Evolutionary conservation across 2,329 filamentous ascomycete genomes (phyloP).

Genomic region (Ascochyta viciae-villosae): DNA sequence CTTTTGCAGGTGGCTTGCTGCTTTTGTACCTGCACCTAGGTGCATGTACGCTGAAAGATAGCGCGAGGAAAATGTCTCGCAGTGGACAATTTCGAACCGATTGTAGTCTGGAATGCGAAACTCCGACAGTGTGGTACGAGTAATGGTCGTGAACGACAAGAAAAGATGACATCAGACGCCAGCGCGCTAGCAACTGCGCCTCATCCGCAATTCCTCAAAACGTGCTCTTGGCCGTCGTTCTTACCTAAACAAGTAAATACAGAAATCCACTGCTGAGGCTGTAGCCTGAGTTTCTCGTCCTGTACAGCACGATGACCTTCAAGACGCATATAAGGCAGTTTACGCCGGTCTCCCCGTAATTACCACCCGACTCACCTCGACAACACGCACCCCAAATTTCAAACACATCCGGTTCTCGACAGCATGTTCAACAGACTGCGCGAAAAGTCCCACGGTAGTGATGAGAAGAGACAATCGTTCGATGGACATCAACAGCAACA

Average conservation of each 20-base stretch:
- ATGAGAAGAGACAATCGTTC: constrained; percentile 19
- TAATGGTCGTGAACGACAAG: not conserved
- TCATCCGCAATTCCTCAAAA: not conserved
- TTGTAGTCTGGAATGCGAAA: too few relatives aligned
- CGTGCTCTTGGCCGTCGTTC: constrained; percentile 1
- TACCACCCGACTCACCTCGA: not conserved
- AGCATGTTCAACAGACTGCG: constrained; percentile 26
- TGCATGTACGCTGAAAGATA: too few relatives aligned
- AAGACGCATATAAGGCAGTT: not conserved
- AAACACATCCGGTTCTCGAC: not conserved
- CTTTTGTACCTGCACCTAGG: too few relatives aligned
- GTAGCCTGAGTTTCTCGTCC: not conserved
- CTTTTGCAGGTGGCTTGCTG: too few relatives aligned
- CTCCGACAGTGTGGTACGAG: too few relatives aligned
- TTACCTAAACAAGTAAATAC: not conserved
- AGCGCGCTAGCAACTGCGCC: not conserved
- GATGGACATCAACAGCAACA: constrained; percentile 3
- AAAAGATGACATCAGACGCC: constrained; percentile 1
- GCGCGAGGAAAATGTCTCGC: too few relatives aligned
- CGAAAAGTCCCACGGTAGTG: constrained; percentile 17
- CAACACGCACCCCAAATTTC: too few relatives aligned
- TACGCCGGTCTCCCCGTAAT: not conserved
- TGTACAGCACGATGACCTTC: not conserved
- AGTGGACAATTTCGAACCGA: too few relatives aligned
- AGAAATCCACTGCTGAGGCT: not conserved